These are phyloP conservation scores for Syncephalastrum sp. DNA, from an alignment of 371 early-diverging fungal genomes.

Conservation along the genomic window DNA sequence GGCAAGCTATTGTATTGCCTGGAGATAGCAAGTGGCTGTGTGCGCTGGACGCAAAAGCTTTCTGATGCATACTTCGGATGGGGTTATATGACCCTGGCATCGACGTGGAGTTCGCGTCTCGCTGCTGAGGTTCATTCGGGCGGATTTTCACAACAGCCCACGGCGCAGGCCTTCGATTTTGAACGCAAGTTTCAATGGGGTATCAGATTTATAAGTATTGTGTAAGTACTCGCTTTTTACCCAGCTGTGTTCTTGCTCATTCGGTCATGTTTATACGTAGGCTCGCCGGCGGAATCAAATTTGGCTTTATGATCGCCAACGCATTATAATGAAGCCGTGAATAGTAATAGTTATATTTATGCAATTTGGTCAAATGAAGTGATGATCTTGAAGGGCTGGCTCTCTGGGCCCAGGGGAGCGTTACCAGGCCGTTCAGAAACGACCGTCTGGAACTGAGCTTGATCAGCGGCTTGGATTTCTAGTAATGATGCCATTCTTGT, in stretches of 20 bases:
- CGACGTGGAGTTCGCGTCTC: conserved; percentile 35
- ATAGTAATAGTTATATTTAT: conserved; percentile 1
- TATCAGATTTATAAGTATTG: conserved; percentile 1
- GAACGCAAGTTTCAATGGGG: neutral
- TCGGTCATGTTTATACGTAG: too few species aligned
- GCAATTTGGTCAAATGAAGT: conserved; percentile 41
- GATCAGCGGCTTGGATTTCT: conserved; percentile 81
- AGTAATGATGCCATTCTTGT: neutral
- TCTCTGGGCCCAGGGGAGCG: conserved; percentile 46
- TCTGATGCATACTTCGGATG: conserved; percentile 19
- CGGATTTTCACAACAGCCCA: conserved; percentile 7
- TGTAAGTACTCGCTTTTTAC: neutral
- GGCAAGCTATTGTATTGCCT: conserved; percentile 31
- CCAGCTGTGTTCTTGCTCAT: too few species aligned
- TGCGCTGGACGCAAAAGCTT: conserved; percentile 24
- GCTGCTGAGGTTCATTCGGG: conserved; percentile 21
- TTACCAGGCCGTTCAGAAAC: conserved; percentile 83
- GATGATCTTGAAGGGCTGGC: conserved; percentile 32
- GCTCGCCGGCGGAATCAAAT: too few species aligned
- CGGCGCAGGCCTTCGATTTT: conserved; percentile 1
- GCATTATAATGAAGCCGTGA: too few species aligned
- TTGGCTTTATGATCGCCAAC: too few species aligned
- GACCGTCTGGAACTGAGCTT: conserved; percentile 72
- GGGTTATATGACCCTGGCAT: conserved; percentile 33
- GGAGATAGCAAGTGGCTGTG: conserved; percentile 18